Evolutionary conservation across 2,329 filamentous ascomycete genomes (phyloP).

Genomic region (Diaporthe australafricana): DNA sequence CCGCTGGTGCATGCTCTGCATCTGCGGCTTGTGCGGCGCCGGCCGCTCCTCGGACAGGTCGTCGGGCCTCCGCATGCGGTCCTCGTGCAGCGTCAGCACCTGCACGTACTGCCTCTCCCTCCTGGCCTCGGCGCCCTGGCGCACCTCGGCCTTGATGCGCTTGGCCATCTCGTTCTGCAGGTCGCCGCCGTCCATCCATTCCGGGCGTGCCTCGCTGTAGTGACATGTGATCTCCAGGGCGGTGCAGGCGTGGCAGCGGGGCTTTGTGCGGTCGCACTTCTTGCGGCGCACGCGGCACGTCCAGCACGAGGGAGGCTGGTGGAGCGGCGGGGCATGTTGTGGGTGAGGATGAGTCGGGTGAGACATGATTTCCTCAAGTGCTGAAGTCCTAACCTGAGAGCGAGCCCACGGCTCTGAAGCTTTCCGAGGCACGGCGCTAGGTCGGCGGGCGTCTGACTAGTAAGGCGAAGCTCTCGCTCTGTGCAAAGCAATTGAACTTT

Average conservation of each 20-base stretch:
- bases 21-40: slow-evolving; percentile 23
- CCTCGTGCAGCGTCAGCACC: slow-evolving; percentile 35
- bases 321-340: slow-evolving; percentile 9
- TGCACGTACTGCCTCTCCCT: slow-evolving; percentile 35
- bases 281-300: slow-evolving; percentile 48
- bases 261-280: slow-evolving; percentile 47
- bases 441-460: background rate
- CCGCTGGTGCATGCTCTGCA: slow-evolving; percentile 15
- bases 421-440: background rate
- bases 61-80: slow-evolving; percentile 28
- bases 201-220: slow-evolving; percentile 46
- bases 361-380: background rate
- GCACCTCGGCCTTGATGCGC: slow-evolving; percentile 50
- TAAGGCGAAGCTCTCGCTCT: background rate
- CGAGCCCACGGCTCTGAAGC: slow-evolving; percentile 17
- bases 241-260: slow-evolving; percentile 48
- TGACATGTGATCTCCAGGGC: slow-evolving; percentile 51
- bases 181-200: slow-evolving; percentile 48
- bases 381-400: background rate
- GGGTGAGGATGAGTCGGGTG: slow-evolving; percentile 1
- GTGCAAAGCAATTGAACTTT: slow-evolving; percentile 14
- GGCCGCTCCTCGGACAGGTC: slow-evolving; percentile 33
- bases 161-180: slow-evolving; percentile 49
- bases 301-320: slow-evolving; percentile 45
- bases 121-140: slow-evolving; percentile 37